Base-by-base conservation (phyloP, 345 rosid species). In the Kernera saxatilis region DNA sequence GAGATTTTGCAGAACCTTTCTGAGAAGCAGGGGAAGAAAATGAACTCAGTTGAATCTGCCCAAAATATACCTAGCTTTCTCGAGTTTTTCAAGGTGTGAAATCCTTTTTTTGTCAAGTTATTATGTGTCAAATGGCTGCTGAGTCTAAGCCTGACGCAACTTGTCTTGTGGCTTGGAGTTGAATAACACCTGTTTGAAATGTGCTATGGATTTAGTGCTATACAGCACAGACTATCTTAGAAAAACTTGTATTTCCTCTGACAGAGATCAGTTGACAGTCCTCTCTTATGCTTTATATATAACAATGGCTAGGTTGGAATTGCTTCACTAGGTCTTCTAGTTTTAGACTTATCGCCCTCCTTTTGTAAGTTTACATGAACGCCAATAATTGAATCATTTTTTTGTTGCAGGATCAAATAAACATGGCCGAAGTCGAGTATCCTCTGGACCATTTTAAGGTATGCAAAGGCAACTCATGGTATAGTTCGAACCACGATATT, bases 391-490 rank as follows among this genome's bases (percentile, higher is more conserved):
- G 27, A 69, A 69, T 29, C 2, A 64, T 58, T 41, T n/a, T 5
- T 58, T 21, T 56, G 30, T 70, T 86, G 80, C 77, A 93, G 98
- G 98, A 86, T 82, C 97, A 93, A 85, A 87, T 93, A 74, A 87
- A 87, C 67, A 65, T 93, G 88, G 82, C 91, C 36, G 98, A 93
- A 78, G 89, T 87, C 56, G 88, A 91, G 92, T 82, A 87, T 74
- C 91, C 96, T 14, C 41, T 93, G 78, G 97, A 88, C 62, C 88
- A 87, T 78, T 93, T 90, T 82, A 88, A 93, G 97, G 98, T 93
- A 85, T 48, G 77, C 45, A 57, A 32, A n/a, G 25, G 19, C 18
- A 54, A 36, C n/a, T 69, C 51, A 26, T 33, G 30, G 27, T 59
- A 49, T 67, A 40, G 67, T 29, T 56, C 11, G 7, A 40, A 41